Evolutionary conservation across 306 rosid species (phyloP), one percentile per base, ranked within the genome.

Genomic region (Phaseolus lunatus): DNA sequence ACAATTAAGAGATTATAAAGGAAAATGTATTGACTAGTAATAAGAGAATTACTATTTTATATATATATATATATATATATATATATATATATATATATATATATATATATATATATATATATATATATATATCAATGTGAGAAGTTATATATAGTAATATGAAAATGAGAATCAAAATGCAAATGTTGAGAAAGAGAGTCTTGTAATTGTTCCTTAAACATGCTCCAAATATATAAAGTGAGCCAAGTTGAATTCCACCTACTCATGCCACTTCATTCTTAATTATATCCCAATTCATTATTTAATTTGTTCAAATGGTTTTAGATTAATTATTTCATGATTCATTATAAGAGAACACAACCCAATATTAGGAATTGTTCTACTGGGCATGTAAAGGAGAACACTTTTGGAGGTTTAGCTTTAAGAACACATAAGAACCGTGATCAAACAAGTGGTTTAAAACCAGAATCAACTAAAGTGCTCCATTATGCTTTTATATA

Each of bases 191-290:
- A 27, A 57, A 43, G 45, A 10, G 13, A 57, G 37, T 26, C 29
- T 18, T 33, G 15, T 33, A 35, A 63, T 63, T 5, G 22, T 58
- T 59, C 16, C 53, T 33, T 59, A 19, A 48, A 59, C 45, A 61
- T 15, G 23, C 0, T 37, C 7, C 19, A 64, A 33, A 29, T 48
- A 59, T 56, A 19, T 71, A 62, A 71, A 79, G 78, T 33, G 76
- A 45, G 39, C 19, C 20, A 57, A 67, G 65, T 33, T 56, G 84
- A 74, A 53, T 57, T 68, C 59, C 72, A 75, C 67, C 81, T 47
- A 68, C 77, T 48, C 52, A 19, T 39, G 33, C 72, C 56, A 43
- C 45, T 80, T 73, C 70, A 47, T 61, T 7, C 27, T 65, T 39
- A 19, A 39, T 57, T 78, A 31, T 78, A 39, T 61, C 24, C 26